Evolutionary conservation across 441 rosid genomes (phyloP).

Genomic region (California macrophylla): DNA sequence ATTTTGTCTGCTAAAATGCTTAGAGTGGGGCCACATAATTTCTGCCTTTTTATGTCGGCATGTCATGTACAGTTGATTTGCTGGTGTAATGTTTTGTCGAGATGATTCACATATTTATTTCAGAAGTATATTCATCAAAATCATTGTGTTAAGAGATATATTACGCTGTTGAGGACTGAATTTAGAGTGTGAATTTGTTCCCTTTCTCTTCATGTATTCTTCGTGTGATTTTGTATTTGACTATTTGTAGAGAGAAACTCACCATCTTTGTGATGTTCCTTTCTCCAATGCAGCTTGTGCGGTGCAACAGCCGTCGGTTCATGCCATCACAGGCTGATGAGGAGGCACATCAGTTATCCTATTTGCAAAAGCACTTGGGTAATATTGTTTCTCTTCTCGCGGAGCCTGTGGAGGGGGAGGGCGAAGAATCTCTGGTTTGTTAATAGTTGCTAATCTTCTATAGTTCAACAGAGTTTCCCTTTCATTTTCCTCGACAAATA

Average conservation of each 20-base stretch:
- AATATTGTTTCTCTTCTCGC: constrained; percentile 79
- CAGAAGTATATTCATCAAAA: neutral
- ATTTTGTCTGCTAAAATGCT: neutral
- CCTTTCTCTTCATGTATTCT: neutral
- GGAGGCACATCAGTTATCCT: constrained; percentile 90
- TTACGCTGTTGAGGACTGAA: neutral
- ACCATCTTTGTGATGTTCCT: neutral
- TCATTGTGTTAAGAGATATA: neutral
- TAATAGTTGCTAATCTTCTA: constrained; percentile 14
- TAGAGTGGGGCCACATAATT: neutral
- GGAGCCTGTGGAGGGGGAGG: constrained; percentile 77
- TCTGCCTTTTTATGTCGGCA: neutral
- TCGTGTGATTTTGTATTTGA: neutral
- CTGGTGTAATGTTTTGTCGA: neutral
- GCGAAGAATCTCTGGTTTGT: constrained; percentile 83
- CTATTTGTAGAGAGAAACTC: neutral
- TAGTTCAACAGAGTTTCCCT: constrained; percentile 8
- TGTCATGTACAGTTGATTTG: neutral
- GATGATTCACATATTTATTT: neutral
- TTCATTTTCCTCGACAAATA: neutral
- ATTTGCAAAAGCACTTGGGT: constrained; percentile 83
- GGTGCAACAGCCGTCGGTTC: constrained; percentile 93
- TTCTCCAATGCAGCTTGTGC: constrained; percentile 60
- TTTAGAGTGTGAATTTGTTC: neutral
- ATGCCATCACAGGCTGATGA: constrained; percentile 97